Evolutionary conservation across 306 rosid species (phyloP).

Genomic region (Glycine latifolia): DNA sequence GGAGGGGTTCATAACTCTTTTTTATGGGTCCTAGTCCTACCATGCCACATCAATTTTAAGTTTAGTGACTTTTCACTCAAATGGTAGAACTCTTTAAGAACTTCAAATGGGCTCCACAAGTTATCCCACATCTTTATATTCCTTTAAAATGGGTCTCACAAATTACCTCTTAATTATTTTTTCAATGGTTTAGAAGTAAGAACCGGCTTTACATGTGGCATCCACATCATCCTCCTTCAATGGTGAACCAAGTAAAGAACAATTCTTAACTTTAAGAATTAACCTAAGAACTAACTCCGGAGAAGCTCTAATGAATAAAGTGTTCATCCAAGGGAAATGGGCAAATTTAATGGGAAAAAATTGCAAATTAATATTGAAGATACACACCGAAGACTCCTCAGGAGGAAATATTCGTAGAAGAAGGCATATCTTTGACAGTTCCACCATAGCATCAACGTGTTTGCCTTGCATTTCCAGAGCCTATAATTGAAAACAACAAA

Average conservation of each 20-base stretch:
- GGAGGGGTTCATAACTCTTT: no score
- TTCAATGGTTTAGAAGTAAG: neutral
- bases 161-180: neutral
- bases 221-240: neutral
- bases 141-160: neutral
- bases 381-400: constrained; percentile 83
- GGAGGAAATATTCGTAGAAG: constrained; percentile 84
- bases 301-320: neutral
- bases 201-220: neutral
- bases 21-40: no score
- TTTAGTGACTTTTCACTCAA: no score
- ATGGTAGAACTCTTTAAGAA: no score
- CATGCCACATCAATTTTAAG: no score
- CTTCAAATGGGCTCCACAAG: no score
- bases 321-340: constrained; percentile 19
- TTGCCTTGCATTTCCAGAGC: constrained; percentile 91
- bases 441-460: constrained; percentile 69
- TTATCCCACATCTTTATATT: no score
- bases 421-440: constrained; percentile 85
- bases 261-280: neutral
- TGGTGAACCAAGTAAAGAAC: neutral
- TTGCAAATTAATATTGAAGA: constrained; percentile 33
- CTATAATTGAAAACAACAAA: constrained; percentile 51
- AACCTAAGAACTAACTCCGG: neutral
- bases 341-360: neutral